Percentiles rank a stretch among this genome's conserved stretches.
These are phyloP conservation scores for Cucurbita moschata DNA, from an alignment of 306 rosid genomes.

Conservation along the genomic window DNA sequence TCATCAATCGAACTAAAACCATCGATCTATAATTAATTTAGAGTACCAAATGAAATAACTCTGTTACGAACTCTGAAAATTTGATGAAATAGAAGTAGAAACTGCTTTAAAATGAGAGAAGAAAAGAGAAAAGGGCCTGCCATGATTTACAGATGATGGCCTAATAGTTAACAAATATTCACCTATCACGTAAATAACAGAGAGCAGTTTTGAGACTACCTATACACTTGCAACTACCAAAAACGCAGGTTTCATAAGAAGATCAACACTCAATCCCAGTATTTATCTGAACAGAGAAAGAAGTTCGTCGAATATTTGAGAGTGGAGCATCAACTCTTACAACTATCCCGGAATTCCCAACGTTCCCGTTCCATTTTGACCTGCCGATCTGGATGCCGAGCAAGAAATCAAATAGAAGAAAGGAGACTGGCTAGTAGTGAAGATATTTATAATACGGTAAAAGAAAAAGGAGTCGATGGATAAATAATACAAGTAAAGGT, in stretches of 20 bases:
- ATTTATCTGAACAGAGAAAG: constrained; percentile 70
- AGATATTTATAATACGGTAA: background rate
- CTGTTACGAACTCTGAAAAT: no score
- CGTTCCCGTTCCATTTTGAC: constrained; percentile 96
- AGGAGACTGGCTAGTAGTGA: background rate
- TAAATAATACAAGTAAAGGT: background rate
- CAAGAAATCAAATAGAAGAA: background rate
- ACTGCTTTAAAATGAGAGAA: background rate
- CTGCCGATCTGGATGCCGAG: constrained; percentile 57
- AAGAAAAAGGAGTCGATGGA: background rate
- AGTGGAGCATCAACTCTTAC: constrained; percentile 73
- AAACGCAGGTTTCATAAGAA: background rate
- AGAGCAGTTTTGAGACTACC: constrained; percentile 15
- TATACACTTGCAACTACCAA: constrained; percentile 40
- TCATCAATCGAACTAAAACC: no score
- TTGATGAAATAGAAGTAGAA: background rate
- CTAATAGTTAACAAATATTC: background rate
- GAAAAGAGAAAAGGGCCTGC: background rate
- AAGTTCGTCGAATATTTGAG: constrained; percentile 51
- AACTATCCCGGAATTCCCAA: constrained; percentile 73
- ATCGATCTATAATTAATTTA: background rate
- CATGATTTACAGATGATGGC: constrained; percentile 5
- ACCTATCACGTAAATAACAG: background rate
- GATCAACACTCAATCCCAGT: constrained; percentile 72
- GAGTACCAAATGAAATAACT: background rate